A percentile compares a stretch with the other conserved stretches of the same genome.
Evolutionary conservation across 805 yeast species (phyloP).

Genomic region (Starmerella apis): DNA sequence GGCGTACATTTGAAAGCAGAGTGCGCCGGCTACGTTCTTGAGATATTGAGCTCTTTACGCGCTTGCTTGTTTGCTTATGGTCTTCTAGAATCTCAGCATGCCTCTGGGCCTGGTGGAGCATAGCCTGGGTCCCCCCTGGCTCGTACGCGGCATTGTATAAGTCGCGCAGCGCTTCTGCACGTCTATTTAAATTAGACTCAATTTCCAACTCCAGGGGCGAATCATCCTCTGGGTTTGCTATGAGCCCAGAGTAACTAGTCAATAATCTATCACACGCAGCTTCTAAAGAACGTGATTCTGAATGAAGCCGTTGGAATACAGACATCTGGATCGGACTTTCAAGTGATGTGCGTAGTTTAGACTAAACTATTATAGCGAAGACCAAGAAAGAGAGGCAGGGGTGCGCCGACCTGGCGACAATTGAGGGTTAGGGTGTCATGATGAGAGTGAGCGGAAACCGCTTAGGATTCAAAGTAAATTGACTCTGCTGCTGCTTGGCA

Average conservation of each 20-base stretch:
- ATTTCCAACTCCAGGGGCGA: conserved; percentile 36
- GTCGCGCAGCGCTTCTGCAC: conserved; percentile 26
- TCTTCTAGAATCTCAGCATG: conserved; percentile 68
- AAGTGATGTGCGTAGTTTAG: no score
- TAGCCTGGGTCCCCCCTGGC: conserved; percentile 53
- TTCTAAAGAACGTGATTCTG: conserved; percentile 41
- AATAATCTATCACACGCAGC: conserved; percentile 51
- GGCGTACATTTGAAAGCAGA: conserved; percentile 61
- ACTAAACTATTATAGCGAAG: no score
- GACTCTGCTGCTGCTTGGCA: no score
- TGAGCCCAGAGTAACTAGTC: conserved; percentile 45
- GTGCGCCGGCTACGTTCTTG: conserved; percentile 73
- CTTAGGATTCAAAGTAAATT: no score
- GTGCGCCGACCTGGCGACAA: not conserved
- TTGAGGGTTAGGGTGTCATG: not conserved
- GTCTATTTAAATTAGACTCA: conserved; percentile 42
- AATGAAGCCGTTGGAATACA: conserved; percentile 13
- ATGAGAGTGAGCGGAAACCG: no score
- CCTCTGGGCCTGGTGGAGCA: conserved; percentile 69
- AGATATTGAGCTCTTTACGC: conserved; percentile 47
- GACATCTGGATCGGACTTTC: no score
- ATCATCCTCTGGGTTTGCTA: conserved; percentile 44
- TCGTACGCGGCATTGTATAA: conserved; percentile 31
- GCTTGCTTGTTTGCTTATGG: conserved; percentile 51
- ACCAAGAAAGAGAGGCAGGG: not conserved